A percentile compares a stretch with the other conserved stretches of the same genome.
Evolutionary conservation across 2,329 filamentous ascomycete species (phyloP).

Genomic region (Cladosporium sp.): DNA sequence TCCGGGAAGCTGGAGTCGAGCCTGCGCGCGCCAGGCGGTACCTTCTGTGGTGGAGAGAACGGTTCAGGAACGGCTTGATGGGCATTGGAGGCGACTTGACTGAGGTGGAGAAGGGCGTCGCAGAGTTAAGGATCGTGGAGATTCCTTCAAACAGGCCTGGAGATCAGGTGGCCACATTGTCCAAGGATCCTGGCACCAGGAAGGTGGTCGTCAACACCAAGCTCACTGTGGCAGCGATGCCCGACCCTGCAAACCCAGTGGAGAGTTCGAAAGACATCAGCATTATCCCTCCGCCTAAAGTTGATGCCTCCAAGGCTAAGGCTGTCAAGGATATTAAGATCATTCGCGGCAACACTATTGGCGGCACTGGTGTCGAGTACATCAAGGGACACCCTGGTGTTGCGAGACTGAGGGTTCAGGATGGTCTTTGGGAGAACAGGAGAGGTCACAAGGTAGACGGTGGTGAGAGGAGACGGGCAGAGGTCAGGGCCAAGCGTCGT

Average conservation of each 20-base stretch:
- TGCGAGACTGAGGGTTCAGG: slow-evolving; percentile 65
- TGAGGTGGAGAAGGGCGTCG: slow-evolving; percentile 62
- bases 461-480: slow-evolving; percentile 82
- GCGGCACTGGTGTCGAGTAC: slow-evolving; percentile 68
- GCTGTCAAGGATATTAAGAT: slow-evolving; percentile 65
- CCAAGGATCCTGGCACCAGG: slow-evolving; percentile 51
- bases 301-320: slow-evolving; percentile 37
- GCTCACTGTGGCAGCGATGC: slow-evolving; percentile 23
- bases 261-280: slow-evolving; percentile 45
- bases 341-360: slow-evolving; percentile 63
- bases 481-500: slow-evolving; percentile 82
- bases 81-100: slow-evolving; percentile 80
- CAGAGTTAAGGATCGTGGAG: slow-evolving; percentile 56
- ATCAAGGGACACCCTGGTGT: slow-evolving; percentile 59
- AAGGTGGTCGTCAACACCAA: slow-evolving; percentile 59
- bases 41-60: slow-evolving; percentile 80
- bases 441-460: slow-evolving; percentile 90
- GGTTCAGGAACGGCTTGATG: slow-evolving; percentile 71
- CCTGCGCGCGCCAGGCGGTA: slow-evolving; percentile 78
- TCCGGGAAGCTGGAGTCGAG: slow-evolving; percentile 81
- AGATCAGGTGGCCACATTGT: slow-evolving; percentile 43
- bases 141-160: slow-evolving; percentile 39
- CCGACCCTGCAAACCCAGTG: slow-evolving; percentile 44
- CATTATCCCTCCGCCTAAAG: slow-evolving; percentile 16
- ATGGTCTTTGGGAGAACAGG: slow-evolving; percentile 90